Evolutionary conservation across 768 basidiomycete genomes (phyloP).

Genomic region (Rhodosporidiobolus odoratus): DNA sequence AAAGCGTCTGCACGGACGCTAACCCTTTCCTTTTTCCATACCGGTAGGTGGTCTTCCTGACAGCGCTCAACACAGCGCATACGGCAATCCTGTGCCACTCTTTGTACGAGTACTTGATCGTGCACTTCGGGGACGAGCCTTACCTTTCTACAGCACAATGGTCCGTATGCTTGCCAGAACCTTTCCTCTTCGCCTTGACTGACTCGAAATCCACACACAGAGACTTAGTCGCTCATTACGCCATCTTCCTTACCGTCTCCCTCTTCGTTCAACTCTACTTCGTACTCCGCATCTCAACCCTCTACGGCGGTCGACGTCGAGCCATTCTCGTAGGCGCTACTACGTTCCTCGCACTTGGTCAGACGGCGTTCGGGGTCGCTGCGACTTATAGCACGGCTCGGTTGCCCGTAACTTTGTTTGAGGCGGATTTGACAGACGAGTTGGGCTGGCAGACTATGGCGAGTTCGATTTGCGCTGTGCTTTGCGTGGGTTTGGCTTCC

Average conservation of each 20-base stretch:
- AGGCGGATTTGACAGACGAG: neutral
- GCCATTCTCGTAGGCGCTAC: neutral
- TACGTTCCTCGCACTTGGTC: neutral
- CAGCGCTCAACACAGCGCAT: neutral
- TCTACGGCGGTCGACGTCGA: constrained; percentile 1
- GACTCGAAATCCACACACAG: neutral
- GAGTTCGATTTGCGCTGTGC: neutral
- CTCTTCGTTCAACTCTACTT: constrained; percentile 15
- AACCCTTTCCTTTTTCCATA: neutral
- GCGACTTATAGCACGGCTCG: neutral
- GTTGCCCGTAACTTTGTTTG: neutral
- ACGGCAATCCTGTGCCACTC: neutral
- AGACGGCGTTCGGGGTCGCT: constrained; percentile 20
- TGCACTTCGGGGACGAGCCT: neutral
- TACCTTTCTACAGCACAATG: neutral
- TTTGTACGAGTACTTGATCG: constrained; percentile 10
- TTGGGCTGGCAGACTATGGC: constrained; percentile 16
- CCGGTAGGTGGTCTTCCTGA: neutral
- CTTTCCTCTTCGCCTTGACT: neutral
- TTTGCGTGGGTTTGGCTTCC: constrained; percentile 11
- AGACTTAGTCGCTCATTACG: neutral
- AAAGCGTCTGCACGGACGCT: neutral
- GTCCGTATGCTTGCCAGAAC: neutral
- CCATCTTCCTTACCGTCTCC: constrained; percentile 3
- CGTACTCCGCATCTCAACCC: neutral